Base-by-base conservation (phyloP, 1,284 basidiomycete genomes). In the Ceratorhiza oryzae-sativae region DNA sequence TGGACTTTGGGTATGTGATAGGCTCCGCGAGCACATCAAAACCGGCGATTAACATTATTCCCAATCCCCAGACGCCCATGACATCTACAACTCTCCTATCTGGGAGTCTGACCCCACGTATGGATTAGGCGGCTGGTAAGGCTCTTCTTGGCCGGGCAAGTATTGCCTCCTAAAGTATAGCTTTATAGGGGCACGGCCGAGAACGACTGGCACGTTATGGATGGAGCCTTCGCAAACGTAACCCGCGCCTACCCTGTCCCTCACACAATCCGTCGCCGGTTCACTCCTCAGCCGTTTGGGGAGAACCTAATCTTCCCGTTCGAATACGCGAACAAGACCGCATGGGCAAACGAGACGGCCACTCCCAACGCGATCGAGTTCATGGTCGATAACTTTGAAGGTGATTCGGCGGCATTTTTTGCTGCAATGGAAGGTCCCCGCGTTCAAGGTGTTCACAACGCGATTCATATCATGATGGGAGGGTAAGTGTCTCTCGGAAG, bases 171-270 rank as follows among this genome's bases (percentile, higher is more conserved):
- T 67, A 39, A 55, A 51, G 63, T 42, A 10, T 67, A 67, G 63
- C 39, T 53, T n/a, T n/a, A 67, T 49, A 63, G 61, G 65, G 65
- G 65, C 30, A 70, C 25, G 34, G 53, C 53, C 41, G 53, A 70
- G 41, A 27, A 20, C 34, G 65, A 46, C 39, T 70, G 65, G 65
- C 25, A 41, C 51, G 72, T 73, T 46, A 42, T 36, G n/a, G 65
- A 67, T 42, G 72, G 72, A 42, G 72, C 71, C 48, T 73, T 73
- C 39, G 49, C 62, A 10, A 55, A 71, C 34, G 36, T 41, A 34
- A 61, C 46, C 34, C 72, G 72, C 20, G 68, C 56, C 30, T 73
- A 73, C 53, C 72, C 72, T 10, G 36, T 58, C 27, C 72, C 72
- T 32, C 72, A 73, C 51, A 36, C 12, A 48, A 48, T 73, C 46